Percentiles rank a stretch among this genome's conserved stretches.
Evolutionary conservation across 768 basidiomycete species (phyloP).

Genomic region (Tubosaeta sp.): DNA sequence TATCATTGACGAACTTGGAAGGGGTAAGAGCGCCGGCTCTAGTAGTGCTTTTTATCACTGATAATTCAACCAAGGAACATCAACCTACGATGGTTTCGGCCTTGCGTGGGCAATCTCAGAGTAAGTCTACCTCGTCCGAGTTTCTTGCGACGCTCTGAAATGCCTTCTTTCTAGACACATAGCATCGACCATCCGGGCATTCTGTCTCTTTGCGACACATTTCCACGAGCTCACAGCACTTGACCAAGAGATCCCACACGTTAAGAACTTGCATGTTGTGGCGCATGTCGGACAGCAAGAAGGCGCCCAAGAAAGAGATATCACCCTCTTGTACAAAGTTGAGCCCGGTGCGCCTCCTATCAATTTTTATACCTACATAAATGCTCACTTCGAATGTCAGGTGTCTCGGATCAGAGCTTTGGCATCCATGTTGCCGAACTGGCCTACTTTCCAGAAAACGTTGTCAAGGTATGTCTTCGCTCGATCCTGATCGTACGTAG

Average conservation of each 20-base stretch:
- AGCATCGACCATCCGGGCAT: constrained; percentile 80
- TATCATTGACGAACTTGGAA: constrained; percentile 95
- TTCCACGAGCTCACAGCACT: constrained; percentile 96
- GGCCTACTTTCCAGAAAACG: constrained; percentile 96
- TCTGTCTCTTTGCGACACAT: constrained; percentile 93
- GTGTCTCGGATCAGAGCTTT: constrained; percentile 94
- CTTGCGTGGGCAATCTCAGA: constrained; percentile 99
- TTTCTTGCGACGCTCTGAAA: not conserved
- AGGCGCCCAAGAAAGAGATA: constrained; percentile 57
- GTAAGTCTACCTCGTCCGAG: constrained; percentile 39
- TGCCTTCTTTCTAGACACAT: constrained; percentile 62
- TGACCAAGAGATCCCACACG: constrained; percentile 78
- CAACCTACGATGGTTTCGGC: constrained; percentile 96
- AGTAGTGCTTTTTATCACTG: not conserved
- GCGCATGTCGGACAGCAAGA: constrained; percentile 73
- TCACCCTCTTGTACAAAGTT: constrained; percentile 73
- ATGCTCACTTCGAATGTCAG: constrained; percentile 33
- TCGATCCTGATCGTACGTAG: too few species aligned
- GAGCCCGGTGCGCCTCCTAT: constrained; percentile 58
- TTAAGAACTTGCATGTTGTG: constrained; percentile 94
- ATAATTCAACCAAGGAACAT: constrained; percentile 59
- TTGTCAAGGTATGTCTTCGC: constrained; percentile 62
- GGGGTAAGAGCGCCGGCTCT: constrained; percentile 47
- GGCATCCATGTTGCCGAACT: constrained; percentile 97
- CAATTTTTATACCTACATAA: not conserved